Base-by-base conservation (phyloP, 2,329 filamentous ascomycete genomes). In the Zasmidium citrigriseum region DNA sequence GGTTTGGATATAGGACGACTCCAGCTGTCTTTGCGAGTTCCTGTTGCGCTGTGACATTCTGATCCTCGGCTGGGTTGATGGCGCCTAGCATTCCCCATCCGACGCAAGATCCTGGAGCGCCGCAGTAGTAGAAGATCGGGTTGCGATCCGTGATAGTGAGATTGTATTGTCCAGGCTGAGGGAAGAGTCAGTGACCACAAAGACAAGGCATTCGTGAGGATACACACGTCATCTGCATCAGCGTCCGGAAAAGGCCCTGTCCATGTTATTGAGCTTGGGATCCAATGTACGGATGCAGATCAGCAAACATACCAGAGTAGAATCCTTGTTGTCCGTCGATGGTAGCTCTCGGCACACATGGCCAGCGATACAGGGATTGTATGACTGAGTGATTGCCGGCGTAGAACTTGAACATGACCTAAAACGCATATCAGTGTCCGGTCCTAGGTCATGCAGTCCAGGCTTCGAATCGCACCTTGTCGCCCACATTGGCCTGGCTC, bases 111-210 rank as follows among this genome's bases (percentile, higher is more conserved):
- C 78, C 80, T 0, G 84, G 80, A 0, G 87, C 87, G 0, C 86
- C 83, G 61, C 87, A 90, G 70, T 90, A 90, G 71, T 83, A 89
- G 70, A 87, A 89, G n/a, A 86, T 81, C 0, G 87, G 86, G 21
- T 82, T 72, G 0, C 84, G 86, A 61, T 86, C 77, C 64, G 88
- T 88, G 54, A 89, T 76, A 18, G 67, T 68, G 5, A 68, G 52
- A 25, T 69, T 69, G 63, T 64, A 70, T n/a, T 58, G 62, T 27
- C 64, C 60, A 3, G 60, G 57, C 64, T 70, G 24, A 7, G 18
- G 14, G 7, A 4, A 41, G 27, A 41, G 24, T 22, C 11, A 25
- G 29, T 51, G 12, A 54, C 21, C 18, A 16, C 11, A 34, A n/a
- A n/a, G 11, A 16, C 4, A n/a, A 2, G 1, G 16, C 18, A 48